Conservation (phyloP, 1,284 basidiomycete species). For the Tremellales sp. region DNA sequence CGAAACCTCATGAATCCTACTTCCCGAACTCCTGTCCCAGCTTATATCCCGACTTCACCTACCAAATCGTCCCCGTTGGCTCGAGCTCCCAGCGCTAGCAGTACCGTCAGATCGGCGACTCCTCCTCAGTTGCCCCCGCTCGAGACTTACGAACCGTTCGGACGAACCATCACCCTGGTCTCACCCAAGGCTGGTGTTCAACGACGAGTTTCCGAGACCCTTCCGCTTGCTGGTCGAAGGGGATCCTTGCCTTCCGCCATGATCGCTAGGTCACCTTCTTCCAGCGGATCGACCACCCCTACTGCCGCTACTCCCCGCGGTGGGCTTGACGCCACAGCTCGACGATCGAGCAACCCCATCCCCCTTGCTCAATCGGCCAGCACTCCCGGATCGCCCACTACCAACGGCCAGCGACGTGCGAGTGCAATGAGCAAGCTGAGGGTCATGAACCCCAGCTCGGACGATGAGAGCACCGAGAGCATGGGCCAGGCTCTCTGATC, state of each 20-base stretch:
- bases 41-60: neutral
- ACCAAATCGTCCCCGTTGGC: neutral
- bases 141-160: conserved; percentile 58
- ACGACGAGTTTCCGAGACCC: conserved; percentile 14
- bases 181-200: conserved; percentile 12
- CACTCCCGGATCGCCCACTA: too few relatives aligned
- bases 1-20: neutral
- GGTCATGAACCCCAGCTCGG: conserved; percentile 22
- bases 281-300: conserved; percentile 3
- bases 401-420: neutral
- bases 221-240: conserved; percentile 10
- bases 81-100: neutral
- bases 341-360: neutral
- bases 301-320: neutral
- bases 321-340: neutral
- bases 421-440: conserved; percentile 19
- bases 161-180: conserved; percentile 33
- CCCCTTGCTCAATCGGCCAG: too few relatives aligned
- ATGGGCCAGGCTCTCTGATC: neutral
- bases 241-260: conserved; percentile 2
- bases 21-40: neutral
- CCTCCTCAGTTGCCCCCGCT: conserved; percentile 32
- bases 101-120: conserved; percentile 7
- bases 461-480: conserved; percentile 2
- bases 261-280: conserved; percentile 5